These are phyloP conservation scores for Trifolium pratense DNA, from an alignment of 306 rosid genomes.

Conservation along the genomic window DNA sequence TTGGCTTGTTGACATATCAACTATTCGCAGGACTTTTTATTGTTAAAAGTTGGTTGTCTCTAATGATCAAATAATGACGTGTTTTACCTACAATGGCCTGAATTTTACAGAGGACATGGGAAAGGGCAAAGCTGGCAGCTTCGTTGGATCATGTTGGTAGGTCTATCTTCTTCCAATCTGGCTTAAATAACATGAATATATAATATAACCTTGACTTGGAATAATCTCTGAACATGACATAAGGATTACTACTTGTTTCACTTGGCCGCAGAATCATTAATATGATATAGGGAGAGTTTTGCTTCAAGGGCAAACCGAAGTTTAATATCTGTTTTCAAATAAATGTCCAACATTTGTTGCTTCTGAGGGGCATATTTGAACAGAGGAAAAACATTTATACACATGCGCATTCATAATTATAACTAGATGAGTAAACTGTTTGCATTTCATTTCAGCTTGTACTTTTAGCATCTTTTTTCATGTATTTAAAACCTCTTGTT, in stretches of 20 bases:
- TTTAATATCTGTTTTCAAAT: slow-evolving; percentile 30
- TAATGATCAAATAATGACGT: slow-evolving; percentile 17
- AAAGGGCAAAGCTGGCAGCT: slow-evolving; percentile 84
- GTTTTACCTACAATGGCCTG: slow-evolving; percentile 16
- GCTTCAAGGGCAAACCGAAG: slow-evolving; percentile 22
- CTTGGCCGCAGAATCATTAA: background rate
- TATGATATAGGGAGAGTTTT: slow-evolving; percentile 6
- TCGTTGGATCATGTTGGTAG: slow-evolving; percentile 89
- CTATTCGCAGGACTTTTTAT: background rate
- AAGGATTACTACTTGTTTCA: slow-evolving; percentile 5
- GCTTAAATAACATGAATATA: slow-evolving; percentile 23
- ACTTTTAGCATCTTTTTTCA: background rate
- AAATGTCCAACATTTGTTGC: slow-evolving; percentile 26
- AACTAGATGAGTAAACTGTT: slow-evolving; percentile 26
- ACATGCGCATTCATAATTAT: slow-evolving; percentile 1
- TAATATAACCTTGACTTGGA: slow-evolving; percentile 23
- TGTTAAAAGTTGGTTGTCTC: background rate
- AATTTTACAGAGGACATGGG: slow-evolving; percentile 92
- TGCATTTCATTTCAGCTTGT: slow-evolving; percentile 4
- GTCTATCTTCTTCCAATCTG: slow-evolving; percentile 42
- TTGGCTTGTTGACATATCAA: slow-evolving; percentile 12
- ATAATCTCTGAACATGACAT: slow-evolving; percentile 26
- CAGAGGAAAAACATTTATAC: background rate
- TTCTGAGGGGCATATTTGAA: slow-evolving; percentile 24
- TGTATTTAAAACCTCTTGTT: slow-evolving; percentile 6